Base-by-base conservation (phyloP, 2,329 filamentous ascomycete genomes). In the Aureobasidium subglaciale region DNA sequence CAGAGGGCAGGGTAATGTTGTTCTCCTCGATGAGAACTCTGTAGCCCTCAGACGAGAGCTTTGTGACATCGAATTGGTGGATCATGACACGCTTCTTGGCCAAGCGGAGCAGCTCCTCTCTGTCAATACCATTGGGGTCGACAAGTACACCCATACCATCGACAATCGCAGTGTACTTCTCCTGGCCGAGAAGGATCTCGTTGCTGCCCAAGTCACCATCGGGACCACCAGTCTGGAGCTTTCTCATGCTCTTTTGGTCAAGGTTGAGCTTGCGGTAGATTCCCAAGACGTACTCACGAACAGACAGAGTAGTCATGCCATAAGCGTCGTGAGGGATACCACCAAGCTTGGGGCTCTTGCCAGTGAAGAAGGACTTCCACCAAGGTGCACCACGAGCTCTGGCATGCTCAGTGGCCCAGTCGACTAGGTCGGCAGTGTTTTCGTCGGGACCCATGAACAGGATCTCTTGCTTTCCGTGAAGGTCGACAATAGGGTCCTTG, bases 301-400 rank as follows among this genome's bases (percentile, higher is more conserved):
- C 92, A 5, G 91, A 96, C 56, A 97, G 75, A 0, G 93, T 97
- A 1, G 93, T 99, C 93, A 99, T 99, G 65, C 93, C 93, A 68
- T 99, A 99, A 37, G 79, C 75, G 70, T 99, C 93, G 72, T 99
- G 93, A 34, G 93, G 93, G 63, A 99, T 99, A 68, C 93, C 93
- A 60, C 93, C 93, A 13, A 99, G 81, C 73, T 88, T 93, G 53
- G 90, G 93, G 63, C 90, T 96, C 80, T 99, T 99, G 67, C 93
- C 93, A 2, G 93, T 99, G 80, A 99, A 99, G 82, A 99, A 99
- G 0, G 93, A 99, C 79, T 99, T 99, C 93, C 93, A 99, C 90
- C 92, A 99, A 25, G 90, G 90, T 4, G 93, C 93, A 42, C 90
- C 90, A 64, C 93, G 85, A 59, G 77, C 76, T 52, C 90, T 84